Evolutionary conservation across 306 rosid genomes (phyloP).

Genomic region (Medicago lupulina): DNA sequence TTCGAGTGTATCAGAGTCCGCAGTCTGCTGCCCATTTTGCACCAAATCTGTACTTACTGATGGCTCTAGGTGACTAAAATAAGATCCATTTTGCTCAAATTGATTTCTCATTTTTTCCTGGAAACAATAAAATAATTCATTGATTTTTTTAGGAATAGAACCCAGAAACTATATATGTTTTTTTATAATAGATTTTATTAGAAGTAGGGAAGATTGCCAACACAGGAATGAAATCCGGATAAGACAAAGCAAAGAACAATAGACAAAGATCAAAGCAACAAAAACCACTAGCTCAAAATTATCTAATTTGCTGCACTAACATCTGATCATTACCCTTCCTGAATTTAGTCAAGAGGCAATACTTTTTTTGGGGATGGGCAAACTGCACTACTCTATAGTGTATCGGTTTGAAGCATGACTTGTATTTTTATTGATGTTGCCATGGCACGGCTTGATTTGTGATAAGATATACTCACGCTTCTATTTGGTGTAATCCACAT

Average conservation of each 20-base stretch:
- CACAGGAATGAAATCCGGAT: neutral
- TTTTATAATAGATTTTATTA: neutral
- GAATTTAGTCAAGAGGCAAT: neutral
- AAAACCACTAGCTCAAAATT: neutral
- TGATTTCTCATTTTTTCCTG: constrained; percentile 54
- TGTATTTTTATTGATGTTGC: neutral
- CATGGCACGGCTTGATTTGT: neutral
- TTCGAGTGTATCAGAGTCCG: constrained; percentile 27
- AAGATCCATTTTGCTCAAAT: constrained; percentile 46
- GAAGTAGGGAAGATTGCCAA: neutral
- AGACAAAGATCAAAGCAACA: constrained; percentile 6
- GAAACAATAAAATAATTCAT: neutral
- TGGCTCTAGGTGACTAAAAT: constrained; percentile 37
- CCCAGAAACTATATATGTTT: neutral
- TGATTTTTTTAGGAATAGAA: neutral
- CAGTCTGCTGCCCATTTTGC: constrained; percentile 39
- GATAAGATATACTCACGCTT: too few relatives aligned
- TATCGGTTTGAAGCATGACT: neutral
- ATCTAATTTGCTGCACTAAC: neutral
- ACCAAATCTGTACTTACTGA: constrained; percentile 20
- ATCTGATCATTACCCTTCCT: neutral
- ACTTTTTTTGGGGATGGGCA: neutral
- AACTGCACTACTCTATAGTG: neutral
- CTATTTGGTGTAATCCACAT: too few relatives aligned
- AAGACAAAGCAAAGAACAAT: constrained; percentile 24